Conservation (phyloP, 805 yeast genomes). For the Clavispora asparagi region DNA sequence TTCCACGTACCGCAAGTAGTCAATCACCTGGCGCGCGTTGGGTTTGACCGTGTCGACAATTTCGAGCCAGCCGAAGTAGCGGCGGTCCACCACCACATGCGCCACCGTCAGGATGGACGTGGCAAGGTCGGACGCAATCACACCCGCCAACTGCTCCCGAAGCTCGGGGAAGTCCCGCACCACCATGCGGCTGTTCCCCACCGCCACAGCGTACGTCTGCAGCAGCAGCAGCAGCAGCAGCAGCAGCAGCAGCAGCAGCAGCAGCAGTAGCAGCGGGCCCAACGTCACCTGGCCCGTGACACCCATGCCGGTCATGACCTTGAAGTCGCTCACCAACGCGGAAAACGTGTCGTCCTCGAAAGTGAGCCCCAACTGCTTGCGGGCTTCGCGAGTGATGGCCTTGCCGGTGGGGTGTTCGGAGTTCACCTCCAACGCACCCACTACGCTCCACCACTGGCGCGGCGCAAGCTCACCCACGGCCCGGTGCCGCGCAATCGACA, state of each 20-base stretch:
- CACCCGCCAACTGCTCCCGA: slow-evolving; percentile 5
- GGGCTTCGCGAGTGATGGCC: slow-evolving; percentile 49
- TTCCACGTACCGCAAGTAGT: slow-evolving; percentile 40
- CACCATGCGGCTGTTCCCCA: slow-evolving; percentile 53
- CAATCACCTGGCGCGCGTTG: slow-evolving; percentile 59
- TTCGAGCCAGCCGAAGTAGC: slow-evolving; percentile 60
- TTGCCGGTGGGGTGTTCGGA: slow-evolving; percentile 89
- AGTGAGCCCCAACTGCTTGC: slow-evolving; percentile 17
- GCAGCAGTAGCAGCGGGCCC: background rate
- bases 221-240: no score
- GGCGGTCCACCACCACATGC: slow-evolving; percentile 53
- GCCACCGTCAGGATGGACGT: slow-evolving; percentile 41
- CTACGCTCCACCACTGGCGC: slow-evolving; percentile 45
- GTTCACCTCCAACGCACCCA: slow-evolving; percentile 56
- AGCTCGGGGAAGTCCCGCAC: slow-evolving; percentile 15
- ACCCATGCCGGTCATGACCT: slow-evolving; percentile 42
- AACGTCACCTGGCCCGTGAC: slow-evolving; percentile 31
- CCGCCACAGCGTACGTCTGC: slow-evolving; percentile 5
- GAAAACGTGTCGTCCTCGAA: slow-evolving; percentile 28
- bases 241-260: no score
- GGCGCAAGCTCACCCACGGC: slow-evolving; percentile 5
- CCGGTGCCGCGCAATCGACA: slow-evolving; percentile 36
- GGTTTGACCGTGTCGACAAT: slow-evolving; percentile 63
- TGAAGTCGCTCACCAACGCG: slow-evolving; percentile 28
- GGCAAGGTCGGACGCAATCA: slow-evolving; percentile 11